These are phyloP conservation scores for Coemansia sp. DNA, from an alignment of 192 early-diverging fungal genomes.

Conservation along the genomic window DNA sequence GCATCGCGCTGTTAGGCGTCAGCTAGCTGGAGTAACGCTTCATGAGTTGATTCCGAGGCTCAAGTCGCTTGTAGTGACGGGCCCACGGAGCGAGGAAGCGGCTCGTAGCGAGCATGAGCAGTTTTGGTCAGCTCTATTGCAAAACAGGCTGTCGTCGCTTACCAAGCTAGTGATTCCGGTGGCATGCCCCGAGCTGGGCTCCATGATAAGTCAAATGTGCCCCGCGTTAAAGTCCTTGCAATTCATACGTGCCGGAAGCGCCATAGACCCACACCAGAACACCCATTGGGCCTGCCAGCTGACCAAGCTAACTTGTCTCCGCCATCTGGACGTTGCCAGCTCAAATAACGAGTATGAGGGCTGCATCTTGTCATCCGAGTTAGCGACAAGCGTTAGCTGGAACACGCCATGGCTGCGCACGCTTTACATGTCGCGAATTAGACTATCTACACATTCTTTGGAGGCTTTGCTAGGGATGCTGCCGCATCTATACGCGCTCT, in stretches of 20 bases:
- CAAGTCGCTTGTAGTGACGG: slow-evolving; percentile 17
- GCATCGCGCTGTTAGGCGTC: background rate
- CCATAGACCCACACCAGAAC: slow-evolving; percentile 26
- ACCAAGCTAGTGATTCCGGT: slow-evolving; percentile 29
- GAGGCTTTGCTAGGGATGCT: slow-evolving; percentile 20
- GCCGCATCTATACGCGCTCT: slow-evolving; percentile 38
- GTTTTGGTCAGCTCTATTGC: slow-evolving; percentile 28
- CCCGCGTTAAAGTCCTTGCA: slow-evolving; percentile 14
- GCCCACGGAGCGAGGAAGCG: slow-evolving; percentile 38
- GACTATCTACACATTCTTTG: slow-evolving; percentile 12
- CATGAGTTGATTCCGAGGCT: slow-evolving; percentile 1
- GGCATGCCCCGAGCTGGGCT: slow-evolving; percentile 21
- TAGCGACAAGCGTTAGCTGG: slow-evolving; percentile 27
- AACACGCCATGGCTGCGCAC: slow-evolving; percentile 20
- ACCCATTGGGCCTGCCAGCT: slow-evolving; percentile 28
- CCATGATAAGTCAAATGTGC: slow-evolving; percentile 23
- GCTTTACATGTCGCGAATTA: slow-evolving; percentile 36
- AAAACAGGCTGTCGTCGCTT: slow-evolving; percentile 12
- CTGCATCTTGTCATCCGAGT: slow-evolving; percentile 21
- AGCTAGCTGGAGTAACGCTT: background rate
- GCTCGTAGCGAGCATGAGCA: slow-evolving; percentile 22
- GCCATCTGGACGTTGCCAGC: slow-evolving; percentile 42
- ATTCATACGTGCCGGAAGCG: slow-evolving; percentile 28
- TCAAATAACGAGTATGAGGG: slow-evolving; percentile 51
- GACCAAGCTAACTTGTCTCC: slow-evolving; percentile 12